phyloP scores from a whole-genome alignment of 2,329 filamentous ascomycete species.

The Bipolaris zeicola region DNA sequence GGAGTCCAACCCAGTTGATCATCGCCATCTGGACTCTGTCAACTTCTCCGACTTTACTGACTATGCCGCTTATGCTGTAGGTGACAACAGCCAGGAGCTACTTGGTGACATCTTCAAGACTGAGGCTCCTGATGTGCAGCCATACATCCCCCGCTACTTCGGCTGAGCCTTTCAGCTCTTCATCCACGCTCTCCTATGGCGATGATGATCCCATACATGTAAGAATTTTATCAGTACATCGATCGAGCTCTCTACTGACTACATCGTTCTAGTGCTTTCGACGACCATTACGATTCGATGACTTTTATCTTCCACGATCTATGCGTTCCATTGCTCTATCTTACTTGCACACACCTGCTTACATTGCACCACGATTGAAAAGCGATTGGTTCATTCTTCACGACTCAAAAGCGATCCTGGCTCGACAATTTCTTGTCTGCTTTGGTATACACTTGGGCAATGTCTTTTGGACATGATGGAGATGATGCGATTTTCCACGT shows the following conservation, averaged over 20 bases:
- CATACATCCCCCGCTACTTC: not conserved
- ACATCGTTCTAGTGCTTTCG: not conserved
- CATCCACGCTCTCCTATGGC: not conserved
- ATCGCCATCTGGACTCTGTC: not conserved
- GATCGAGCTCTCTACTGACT: not conserved
- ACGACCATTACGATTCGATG: not conserved
- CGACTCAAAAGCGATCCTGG: not conserved
- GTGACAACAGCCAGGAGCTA: not conserved
- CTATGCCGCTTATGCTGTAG: not conserved
- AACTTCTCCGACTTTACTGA: not conserved
- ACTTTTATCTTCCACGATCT: not conserved
- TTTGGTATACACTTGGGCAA: not conserved
- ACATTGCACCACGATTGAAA: not conserved
- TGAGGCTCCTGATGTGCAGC: not conserved
- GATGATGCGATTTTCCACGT: not conserved
- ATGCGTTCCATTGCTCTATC: not conserved
- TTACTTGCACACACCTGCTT: not conserved
- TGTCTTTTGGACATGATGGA: not conserved
- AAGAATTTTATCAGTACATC: not conserved
- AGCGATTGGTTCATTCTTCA: not conserved
- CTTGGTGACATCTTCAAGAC: not conserved
- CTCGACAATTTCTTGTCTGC: not conserved
- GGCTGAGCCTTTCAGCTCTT: not conserved
- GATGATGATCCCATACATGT: not conserved
- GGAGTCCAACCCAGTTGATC: too few species aligned